phyloP scores from a whole-genome alignment of 169 alveolate species.

The Eimeria falciformis region DNA sequence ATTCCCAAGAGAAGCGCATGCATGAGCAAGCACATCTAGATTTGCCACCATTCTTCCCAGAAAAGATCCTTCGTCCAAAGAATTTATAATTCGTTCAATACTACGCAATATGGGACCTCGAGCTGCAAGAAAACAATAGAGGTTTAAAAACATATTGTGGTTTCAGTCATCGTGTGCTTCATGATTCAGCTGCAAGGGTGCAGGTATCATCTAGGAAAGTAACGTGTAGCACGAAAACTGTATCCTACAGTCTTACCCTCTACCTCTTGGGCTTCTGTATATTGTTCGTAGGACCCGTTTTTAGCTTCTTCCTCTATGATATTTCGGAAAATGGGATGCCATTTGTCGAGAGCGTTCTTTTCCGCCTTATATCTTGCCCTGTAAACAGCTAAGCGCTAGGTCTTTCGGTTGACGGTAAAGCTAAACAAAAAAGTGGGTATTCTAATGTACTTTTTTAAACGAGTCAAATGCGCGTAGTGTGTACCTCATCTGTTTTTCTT shows the following conservation, averaged over 20 bases:
- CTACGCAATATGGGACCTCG: constrained; percentile 47
- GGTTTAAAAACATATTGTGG: too few relatives aligned
- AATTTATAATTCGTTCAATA: constrained; percentile 38
- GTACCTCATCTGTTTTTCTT: constrained; percentile 43
- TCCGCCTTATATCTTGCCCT: constrained; percentile 24
- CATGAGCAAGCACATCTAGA: constrained; percentile 18
- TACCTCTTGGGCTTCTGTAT: neutral
- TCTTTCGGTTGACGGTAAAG: too few relatives aligned
- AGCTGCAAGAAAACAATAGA: constrained; percentile 13
- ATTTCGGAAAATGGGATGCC: constrained; percentile 44
- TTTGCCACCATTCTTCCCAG: constrained; percentile 55
- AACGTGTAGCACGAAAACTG: neutral
- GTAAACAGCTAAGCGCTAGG: too few relatives aligned
- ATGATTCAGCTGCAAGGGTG: neutral
- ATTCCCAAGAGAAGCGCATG: neutral
- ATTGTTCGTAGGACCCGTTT: constrained; percentile 27
- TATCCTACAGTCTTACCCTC: constrained; percentile 4
- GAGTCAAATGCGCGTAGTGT: too few relatives aligned
- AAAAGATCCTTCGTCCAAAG: constrained; percentile 56
- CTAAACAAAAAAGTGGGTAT: too few relatives aligned
- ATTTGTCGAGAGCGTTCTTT: constrained; percentile 13
- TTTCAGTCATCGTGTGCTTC: neutral
- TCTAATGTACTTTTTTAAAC: too few relatives aligned
- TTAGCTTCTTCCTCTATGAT: constrained; percentile 64
- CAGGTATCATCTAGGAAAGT: neutral